Evolutionary conservation across 352 stramenopile species (phyloP).

Genomic region (Globisporangium radiosum): DNA sequence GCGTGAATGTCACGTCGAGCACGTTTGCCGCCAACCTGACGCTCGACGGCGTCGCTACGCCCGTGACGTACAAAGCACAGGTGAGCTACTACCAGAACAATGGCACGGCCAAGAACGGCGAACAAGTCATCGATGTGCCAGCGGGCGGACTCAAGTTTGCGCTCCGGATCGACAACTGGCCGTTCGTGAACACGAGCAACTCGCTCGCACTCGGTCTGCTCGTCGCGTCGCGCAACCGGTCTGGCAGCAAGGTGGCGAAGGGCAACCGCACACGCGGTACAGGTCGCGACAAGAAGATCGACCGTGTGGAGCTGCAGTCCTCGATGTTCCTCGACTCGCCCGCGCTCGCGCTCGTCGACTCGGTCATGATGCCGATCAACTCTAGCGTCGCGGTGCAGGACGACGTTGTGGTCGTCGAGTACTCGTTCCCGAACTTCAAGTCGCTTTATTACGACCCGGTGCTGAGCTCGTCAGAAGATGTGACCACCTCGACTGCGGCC

Average conservation of each 20-base stretch:
- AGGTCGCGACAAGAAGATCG: constrained; percentile 12
- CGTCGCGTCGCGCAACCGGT: constrained; percentile 1
- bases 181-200: constrained; percentile 19
- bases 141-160: constrained; percentile 39
- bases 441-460: constrained; percentile 6
- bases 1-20: constrained; percentile 7
- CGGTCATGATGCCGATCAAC: constrained; percentile 5
- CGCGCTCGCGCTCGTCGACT: constrained; percentile 8
- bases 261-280: neutral
- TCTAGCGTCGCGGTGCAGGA: neutral
- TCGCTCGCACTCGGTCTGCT: neutral
- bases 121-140: constrained; percentile 22
- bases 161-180: constrained; percentile 23
- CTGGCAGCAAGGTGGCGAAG: neutral
- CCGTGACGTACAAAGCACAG: neutral
- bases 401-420: constrained; percentile 5
- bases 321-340: constrained; percentile 20
- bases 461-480: constrained; percentile 3
- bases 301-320: neutral
- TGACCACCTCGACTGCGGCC: neutral
- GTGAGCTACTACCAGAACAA: constrained; percentile 6
- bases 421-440: constrained; percentile 9
- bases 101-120: constrained; percentile 24
- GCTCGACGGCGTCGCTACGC: neutral
- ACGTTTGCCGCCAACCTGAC: neutral